A percentile compares a stretch with the other conserved stretches of the same genome.
Evolutionary conservation across 768 basidiomycete genomes (phyloP).

Genomic region (Xerocomus spinulosus): DNA sequence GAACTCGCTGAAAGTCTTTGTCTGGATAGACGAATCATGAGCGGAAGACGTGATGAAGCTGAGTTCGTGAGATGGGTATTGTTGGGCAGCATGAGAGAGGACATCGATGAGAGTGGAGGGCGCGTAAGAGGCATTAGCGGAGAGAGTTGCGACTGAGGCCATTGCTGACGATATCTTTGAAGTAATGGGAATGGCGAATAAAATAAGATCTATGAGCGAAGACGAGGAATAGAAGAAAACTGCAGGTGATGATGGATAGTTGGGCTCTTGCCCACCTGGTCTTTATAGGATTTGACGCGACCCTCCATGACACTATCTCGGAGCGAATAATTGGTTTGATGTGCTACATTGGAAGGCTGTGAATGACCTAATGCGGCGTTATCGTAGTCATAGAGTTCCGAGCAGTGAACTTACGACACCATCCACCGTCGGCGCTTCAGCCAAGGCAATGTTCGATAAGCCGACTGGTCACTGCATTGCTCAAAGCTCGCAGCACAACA

Average conservation of each 20-base stretch:
- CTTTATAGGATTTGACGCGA: neutral
- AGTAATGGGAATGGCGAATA: neutral
- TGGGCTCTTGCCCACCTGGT: neutral
- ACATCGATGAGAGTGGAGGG: slow-evolving; percentile 20
- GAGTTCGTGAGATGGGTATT: slow-evolving; percentile 24
- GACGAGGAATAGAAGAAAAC: neutral
- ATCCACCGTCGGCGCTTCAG: too few species aligned
- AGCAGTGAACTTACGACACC: neutral
- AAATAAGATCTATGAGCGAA: too few species aligned
- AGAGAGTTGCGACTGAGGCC: neutral
- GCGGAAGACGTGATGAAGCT: slow-evolving; percentile 27
- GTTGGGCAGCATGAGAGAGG: slow-evolving; percentile 17
- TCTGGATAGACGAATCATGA: slow-evolving; percentile 27
- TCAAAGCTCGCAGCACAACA: neutral
- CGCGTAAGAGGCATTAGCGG: neutral
- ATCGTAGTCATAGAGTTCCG: neutral
- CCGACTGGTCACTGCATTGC: neutral
- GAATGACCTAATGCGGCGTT: neutral
- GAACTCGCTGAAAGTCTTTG: slow-evolving; percentile 23
- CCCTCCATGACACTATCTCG: neutral
- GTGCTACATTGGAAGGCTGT: neutral
- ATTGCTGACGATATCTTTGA: neutral
- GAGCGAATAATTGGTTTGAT: neutral
- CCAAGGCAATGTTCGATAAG: too few species aligned
- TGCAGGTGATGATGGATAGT: neutral